phyloP scores from a whole-genome alignment of 2,329 filamentous ascomycete species.

The Botrytis galanthina region DNA sequence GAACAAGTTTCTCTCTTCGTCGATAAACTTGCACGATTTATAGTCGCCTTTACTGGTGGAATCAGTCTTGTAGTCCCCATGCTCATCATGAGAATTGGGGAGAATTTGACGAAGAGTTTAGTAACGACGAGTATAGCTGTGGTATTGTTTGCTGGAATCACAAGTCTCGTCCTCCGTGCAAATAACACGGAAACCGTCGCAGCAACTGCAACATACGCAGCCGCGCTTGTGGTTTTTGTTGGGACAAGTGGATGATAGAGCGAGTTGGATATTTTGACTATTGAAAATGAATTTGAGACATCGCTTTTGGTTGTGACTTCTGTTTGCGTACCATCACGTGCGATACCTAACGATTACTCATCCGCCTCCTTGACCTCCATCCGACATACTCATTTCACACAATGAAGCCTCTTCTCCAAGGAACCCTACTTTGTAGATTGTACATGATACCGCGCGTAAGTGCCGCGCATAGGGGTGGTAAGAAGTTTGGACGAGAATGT shows the following conservation, averaged over 20 bases:
- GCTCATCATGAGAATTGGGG: background rate
- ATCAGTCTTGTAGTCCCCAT: background rate
- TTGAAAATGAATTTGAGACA: background rate
- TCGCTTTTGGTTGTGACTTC: background rate
- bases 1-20: slow-evolving; percentile 1
- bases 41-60: background rate
- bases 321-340: background rate
- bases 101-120: slow-evolving; percentile 2
- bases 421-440: background rate
- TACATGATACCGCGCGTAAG: background rate
- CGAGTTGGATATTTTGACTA: background rate
- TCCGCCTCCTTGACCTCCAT: background rate
- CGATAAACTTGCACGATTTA: background rate
- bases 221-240: background rate
- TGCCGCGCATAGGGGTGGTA: background rate
- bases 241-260: background rate
- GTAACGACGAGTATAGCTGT: background rate
- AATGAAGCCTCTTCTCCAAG: background rate
- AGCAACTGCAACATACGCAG: background rate
- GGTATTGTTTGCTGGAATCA: slow-evolving; percentile 1
- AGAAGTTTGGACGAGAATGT: background rate
- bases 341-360: too few relatives aligned
- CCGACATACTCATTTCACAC: background rate
- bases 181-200: background rate
- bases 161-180: background rate